Evolutionary conservation across 768 basidiomycete species (phyloP), one percentile per base, ranked within the genome.

Genomic region (Naganishia onofrii): DNA sequence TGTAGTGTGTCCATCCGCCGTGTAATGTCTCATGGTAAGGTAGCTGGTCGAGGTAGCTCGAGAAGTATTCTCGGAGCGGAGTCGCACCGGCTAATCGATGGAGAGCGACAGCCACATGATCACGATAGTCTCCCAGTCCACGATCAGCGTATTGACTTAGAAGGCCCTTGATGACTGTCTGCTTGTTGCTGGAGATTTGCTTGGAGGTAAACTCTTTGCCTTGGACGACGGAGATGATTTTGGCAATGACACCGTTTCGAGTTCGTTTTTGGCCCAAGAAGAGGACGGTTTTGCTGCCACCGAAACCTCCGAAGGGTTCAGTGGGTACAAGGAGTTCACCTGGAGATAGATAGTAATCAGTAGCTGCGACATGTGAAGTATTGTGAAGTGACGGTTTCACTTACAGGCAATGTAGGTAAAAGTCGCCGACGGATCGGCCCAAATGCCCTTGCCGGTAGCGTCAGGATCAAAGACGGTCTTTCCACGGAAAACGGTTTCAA

Each of bases 361-460:
- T 7, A 10, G 4, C 19, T 44, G 29, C n/a, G 19, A 3, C 31
- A 10, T 7, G 15, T 42, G 42, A 17, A 2, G 42, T 2, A 15
- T n/a, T n/a, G n/a, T n/a, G n/a, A n/a, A n/a, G n/a, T n/a, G n/a
- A n/a, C n/a, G n/a, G n/a, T n/a, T n/a, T n/a, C n/a, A 17, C 60
- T 46, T n/a, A 63, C 60, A 63, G 13, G 60, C 60, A n/a, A 63
- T 13, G 23, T 23, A 44, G 34, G 46, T 23, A 46, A 63, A 63
- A 21, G 38, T 42, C 17, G n/a, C 38, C 26, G 28, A 63, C 3
- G 60, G 60, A 17, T 63, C 9, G 15, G 9, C 21, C 60, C 60
- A 63, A 15, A 42, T 15, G 15, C 9, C 42, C 2, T 15, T 26
- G 12, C 9, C 38, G 26, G 36, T 12, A 10, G 2, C 19, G 19